These are phyloP conservation scores for Brasilioporus rufonigricans DNA, from an alignment of 768 basidiomycete genomes.

Conservation along the genomic window DNA sequence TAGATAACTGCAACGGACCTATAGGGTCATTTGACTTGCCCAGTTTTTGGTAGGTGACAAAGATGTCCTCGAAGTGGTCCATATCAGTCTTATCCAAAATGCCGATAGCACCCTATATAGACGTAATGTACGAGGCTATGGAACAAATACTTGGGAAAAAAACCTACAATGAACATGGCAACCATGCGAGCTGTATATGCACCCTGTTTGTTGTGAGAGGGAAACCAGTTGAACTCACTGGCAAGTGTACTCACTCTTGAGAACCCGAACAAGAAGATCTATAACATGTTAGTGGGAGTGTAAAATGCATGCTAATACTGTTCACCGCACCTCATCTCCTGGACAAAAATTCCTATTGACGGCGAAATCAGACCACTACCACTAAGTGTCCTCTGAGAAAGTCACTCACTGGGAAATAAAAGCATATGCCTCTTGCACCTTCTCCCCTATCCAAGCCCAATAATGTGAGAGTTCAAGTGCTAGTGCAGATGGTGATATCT, in stretches of 20 bases:
- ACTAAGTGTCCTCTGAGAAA: background rate
- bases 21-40: slow-evolving; percentile 49
- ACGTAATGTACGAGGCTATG: background rate
- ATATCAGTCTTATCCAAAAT: slow-evolving; percentile 68
- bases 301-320: background rate
- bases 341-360: slow-evolving; percentile 58
- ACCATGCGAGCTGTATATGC: slow-evolving; percentile 78
- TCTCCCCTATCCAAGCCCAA: slow-evolving; percentile 46
- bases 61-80: slow-evolving; percentile 68
- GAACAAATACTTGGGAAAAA: background rate
- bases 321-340: slow-evolving; percentile 60
- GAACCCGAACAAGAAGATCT: slow-evolving; percentile 81
- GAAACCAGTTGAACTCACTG: too few species aligned
- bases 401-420: slow-evolving; percentile 71
- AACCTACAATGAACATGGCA: slow-evolving; percentile 48
- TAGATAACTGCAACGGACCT: slow-evolving; percentile 32
- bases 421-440: slow-evolving; percentile 77
- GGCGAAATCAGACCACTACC: background rate
- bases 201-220: slow-evolving; percentile 43
- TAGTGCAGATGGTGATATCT: background rate
- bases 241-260: slow-evolving; percentile 49
- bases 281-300: slow-evolving; percentile 5
- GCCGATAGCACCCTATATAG: slow-evolving; percentile 62
- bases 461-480: slow-evolving; percentile 1
- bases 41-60: slow-evolving; percentile 57